These are phyloP conservation scores for Rhododendron simsii DNA, from an alignment of 148 eudicot species.

Conservation along the genomic window DNA sequence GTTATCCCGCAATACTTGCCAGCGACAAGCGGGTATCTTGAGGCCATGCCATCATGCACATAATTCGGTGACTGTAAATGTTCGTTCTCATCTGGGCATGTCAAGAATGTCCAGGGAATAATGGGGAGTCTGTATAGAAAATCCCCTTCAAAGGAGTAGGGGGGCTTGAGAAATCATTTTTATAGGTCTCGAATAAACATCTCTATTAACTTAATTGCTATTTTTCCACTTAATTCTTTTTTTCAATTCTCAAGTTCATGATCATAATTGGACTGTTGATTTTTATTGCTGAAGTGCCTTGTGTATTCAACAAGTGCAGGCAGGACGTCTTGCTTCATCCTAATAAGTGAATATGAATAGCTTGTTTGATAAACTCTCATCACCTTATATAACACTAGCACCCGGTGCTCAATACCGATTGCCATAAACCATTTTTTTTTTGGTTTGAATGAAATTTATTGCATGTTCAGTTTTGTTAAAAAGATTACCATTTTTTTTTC, in stretches of 20 bases:
- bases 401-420: no score
- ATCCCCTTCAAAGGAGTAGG: background rate
- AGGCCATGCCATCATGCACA: background rate
- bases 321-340: background rate
- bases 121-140: background rate
- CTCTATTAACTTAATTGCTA: background rate
- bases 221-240: background rate
- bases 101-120: background rate
- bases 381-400: no score
- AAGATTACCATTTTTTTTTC: no score
- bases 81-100: background rate
- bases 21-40: background rate
- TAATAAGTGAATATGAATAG: background rate
- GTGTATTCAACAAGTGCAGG: background rate
- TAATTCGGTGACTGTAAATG: background rate
- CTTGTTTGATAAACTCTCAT: background rate
- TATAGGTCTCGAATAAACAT: background rate
- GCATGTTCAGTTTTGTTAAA: background rate
- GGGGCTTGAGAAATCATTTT: background rate
- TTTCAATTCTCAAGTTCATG: background rate
- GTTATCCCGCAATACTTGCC: background rate
- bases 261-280: background rate
- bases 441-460: no score
- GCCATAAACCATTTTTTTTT: no score
- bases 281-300: background rate